A percentile compares a stretch with the other conserved stretches of the same genome.
Evolutionary conservation across 805 yeast species (phyloP).

Genomic region (Gaillardinia entomophila): DNA sequence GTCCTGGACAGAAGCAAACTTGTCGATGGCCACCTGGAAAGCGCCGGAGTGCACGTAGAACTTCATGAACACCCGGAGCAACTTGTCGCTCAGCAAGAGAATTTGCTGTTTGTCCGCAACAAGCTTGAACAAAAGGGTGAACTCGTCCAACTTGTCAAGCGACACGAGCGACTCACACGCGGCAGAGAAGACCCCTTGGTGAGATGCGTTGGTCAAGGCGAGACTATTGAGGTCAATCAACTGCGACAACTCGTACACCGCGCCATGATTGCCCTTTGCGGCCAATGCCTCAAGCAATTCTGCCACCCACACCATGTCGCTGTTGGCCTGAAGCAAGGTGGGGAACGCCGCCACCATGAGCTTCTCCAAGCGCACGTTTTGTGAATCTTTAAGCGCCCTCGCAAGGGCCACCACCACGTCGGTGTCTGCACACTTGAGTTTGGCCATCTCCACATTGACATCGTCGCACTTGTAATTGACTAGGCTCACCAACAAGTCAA

Average conservation of each 20-base stretch:
- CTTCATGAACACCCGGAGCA: constrained; percentile 15
- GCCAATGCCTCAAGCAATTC: constrained; percentile 9
- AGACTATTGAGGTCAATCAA: constrained; percentile 4
- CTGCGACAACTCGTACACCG: constrained; percentile 4
- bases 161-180: constrained; percentile 10
- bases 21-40: constrained; percentile 9
- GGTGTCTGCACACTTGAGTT: constrained; percentile 2
- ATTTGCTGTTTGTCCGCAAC: constrained; percentile 8
- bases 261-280: neutral
- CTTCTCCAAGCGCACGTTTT: constrained; percentile 14
- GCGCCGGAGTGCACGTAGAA: constrained; percentile 17
- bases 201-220: neutral
- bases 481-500: constrained; percentile 9
- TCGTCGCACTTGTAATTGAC: constrained; percentile 18
- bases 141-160: constrained; percentile 6
- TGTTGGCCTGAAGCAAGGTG: constrained; percentile 5
- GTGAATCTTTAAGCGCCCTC: constrained; percentile 4
- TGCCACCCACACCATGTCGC: constrained; percentile 13
- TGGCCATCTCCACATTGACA: constrained; percentile 16
- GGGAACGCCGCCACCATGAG: constrained; percentile 7
- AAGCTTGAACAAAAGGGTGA: constrained; percentile 11
- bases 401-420: neutral
- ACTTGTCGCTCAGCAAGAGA: constrained; percentile 6
- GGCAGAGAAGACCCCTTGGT: constrained; percentile 3
- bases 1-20: constrained; percentile 9